Percentiles rank a stretch among this genome's conserved stretches.
Evolutionary conservation across 176 grass and related monocot species (phyloP).

Genomic region (Lolium perenne): DNA sequence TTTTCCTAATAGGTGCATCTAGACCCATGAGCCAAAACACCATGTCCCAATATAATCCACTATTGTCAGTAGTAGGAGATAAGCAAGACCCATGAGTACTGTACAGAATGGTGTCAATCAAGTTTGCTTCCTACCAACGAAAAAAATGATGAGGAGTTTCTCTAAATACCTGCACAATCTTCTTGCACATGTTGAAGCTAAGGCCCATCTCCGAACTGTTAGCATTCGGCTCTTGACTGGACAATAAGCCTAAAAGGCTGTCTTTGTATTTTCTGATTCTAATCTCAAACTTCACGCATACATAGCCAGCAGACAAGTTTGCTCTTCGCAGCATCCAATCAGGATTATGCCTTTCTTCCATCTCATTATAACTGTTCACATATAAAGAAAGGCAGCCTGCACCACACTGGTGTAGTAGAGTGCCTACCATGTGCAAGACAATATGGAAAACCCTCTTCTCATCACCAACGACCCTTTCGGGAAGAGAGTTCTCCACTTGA

Average conservation of each 20-base stretch:
- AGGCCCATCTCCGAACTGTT: slow-evolving; percentile 76
- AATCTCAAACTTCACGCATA: slow-evolving; percentile 85
- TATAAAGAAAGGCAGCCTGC: slow-evolving; percentile 60
- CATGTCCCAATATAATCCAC: too few relatives aligned
- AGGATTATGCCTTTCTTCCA: slow-evolving; percentile 66
- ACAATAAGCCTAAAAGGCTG: slow-evolving; percentile 36
- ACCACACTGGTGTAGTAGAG: slow-evolving; percentile 60
- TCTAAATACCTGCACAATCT: slow-evolving; percentile 63
- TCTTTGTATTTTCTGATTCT: slow-evolving; percentile 50
- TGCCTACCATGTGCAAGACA: slow-evolving; percentile 81
- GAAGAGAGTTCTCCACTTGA: slow-evolving; percentile 69
- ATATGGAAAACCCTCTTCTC: slow-evolving; percentile 97
- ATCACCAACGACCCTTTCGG: slow-evolving; percentile 73
- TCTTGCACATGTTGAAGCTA: slow-evolving; percentile 90
- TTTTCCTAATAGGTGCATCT: too few relatives aligned
- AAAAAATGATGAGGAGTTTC: slow-evolving; percentile 14
- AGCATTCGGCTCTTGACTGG: slow-evolving; percentile 38
- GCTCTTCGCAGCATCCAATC: slow-evolving; percentile 74
- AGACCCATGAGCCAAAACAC: too few relatives aligned
- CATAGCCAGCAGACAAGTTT: slow-evolving; percentile 72
- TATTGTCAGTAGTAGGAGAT: not conserved
- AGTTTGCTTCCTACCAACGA: slow-evolving; percentile 8
- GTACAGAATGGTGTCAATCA: not conserved
- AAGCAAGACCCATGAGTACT: slow-evolving; percentile 2
- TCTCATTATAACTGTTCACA: slow-evolving; percentile 63